These are phyloP conservation scores for Tanacetum coccineum DNA, from an alignment of 129 eudicot species.

Conservation along the genomic window DNA sequence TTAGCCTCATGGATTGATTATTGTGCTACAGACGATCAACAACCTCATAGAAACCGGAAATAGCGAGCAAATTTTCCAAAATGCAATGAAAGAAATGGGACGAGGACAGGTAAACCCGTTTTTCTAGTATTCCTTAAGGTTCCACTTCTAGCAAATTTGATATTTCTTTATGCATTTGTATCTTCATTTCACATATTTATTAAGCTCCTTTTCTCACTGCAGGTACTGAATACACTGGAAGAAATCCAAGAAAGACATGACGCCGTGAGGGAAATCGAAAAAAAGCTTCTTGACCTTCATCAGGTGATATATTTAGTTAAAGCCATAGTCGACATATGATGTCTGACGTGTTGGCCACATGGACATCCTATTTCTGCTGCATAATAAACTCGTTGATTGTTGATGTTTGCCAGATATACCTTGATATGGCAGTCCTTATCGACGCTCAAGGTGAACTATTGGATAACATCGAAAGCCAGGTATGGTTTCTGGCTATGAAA, in stretches of 20 bases:
- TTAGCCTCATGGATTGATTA: neutral
- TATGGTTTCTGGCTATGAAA: constrained; percentile 19
- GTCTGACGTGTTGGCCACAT: neutral
- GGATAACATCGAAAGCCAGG: constrained; percentile 95
- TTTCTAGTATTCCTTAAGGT: too few relatives aligned
- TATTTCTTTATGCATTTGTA: neutral
- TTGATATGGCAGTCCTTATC: constrained; percentile 91
- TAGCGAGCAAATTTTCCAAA: constrained; percentile 91
- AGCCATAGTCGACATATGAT: neutral
- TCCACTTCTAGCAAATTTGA: too few relatives aligned
- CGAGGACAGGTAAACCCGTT: constrained; percentile 62
- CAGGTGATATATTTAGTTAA: constrained; percentile 46
- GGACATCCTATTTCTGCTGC: neutral
- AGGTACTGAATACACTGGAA: constrained; percentile 79
- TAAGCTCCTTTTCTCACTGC: neutral
- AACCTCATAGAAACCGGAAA: constrained; percentile 91
- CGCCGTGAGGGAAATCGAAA: constrained; percentile 86
- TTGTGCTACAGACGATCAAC: constrained; percentile 67
- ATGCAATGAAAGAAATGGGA: constrained; percentile 86
- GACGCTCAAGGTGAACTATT: constrained; percentile 90
- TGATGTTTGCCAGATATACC: constrained; percentile 54
- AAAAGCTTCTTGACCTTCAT: constrained; percentile 84
- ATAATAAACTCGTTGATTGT: constrained; percentile 2
- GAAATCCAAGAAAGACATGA: constrained; percentile 98
- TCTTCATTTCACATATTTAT: neutral